Percentiles rank a stretch among this genome's conserved stretches.
These are phyloP conservation scores for Schizosaccharomyces japonicus DNA, from an alignment of 805 yeast species.

Conservation along the genomic window DNA sequence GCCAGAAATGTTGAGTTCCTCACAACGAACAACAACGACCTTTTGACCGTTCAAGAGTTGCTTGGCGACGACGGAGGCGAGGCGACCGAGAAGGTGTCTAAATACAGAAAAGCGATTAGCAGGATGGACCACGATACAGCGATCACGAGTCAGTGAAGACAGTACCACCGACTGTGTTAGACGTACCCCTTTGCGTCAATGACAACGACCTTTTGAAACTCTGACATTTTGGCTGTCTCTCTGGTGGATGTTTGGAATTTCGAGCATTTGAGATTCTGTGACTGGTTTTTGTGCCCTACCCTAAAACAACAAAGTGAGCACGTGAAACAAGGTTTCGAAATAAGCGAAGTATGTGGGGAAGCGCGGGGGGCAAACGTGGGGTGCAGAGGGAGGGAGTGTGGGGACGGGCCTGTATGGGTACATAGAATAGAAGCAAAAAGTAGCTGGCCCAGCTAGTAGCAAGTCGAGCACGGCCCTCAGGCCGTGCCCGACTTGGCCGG, in stretches of 20 bases:
- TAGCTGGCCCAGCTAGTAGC: no score
- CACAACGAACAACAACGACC: constrained; percentile 91
- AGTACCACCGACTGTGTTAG: neutral
- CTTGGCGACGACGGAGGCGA: constrained; percentile 95
- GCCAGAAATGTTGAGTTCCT: constrained; percentile 93
- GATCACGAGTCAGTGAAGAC: neutral
- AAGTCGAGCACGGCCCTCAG: no score
- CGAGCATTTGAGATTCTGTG: neutral
- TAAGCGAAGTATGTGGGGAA: no score
- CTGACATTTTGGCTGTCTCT: constrained; percentile 2
- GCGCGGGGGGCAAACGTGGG: no score
- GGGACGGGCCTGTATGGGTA: no score
- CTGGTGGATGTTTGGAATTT: neutral
- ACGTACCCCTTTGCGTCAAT: constrained; percentile 6
- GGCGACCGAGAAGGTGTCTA: constrained; percentile 99
- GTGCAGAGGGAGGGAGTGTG: no score
- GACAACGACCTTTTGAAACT: neutral
- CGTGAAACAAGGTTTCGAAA: no score
- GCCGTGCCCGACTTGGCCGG: no score
- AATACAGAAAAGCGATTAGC: constrained; percentile 21
- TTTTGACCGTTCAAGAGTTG: constrained; percentile 95
- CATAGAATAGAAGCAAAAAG: no score
- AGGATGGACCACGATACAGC: neutral
- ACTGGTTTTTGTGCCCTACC: neutral
- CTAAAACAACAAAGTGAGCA: no score